Conservation (phyloP, 2,329 filamentous ascomycete species). For the Cadophora luteo-olivacea region DNA sequence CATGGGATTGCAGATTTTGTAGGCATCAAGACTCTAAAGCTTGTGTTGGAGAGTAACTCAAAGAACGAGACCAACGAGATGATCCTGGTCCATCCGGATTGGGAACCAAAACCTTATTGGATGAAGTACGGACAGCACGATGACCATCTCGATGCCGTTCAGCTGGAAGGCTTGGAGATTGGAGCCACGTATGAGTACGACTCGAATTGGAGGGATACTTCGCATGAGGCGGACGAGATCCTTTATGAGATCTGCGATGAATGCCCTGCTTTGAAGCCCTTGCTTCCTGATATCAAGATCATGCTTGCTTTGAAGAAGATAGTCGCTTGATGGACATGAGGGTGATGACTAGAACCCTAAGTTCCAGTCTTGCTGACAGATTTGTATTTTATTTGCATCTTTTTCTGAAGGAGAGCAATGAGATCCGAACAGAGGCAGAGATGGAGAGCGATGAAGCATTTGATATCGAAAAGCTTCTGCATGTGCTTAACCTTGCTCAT, state of each 20-base stretch:
- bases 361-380: background rate
- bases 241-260: background rate
- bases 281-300: background rate
- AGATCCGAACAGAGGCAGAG: background rate
- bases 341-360: no score
- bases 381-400: background rate
- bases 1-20: background rate
- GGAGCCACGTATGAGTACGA: background rate
- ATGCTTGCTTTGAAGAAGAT: background rate
- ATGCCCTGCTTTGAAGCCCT: background rate
- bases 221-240: background rate
- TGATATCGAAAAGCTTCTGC: background rate
- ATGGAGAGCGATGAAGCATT: background rate
- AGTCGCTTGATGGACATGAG: background rate
- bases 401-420: background rate
- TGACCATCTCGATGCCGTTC: background rate
- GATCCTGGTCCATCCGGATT: background rate
- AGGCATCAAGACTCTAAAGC: background rate
- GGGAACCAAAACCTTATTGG: background rate
- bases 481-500: background rate
- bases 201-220: background rate
- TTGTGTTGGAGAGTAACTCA: background rate
- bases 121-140: background rate
- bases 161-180: background rate
- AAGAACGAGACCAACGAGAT: background rate